phyloP scores from a whole-genome alignment of 2,329 filamentous ascomycete species.

The Aspergillus sp. region DNA sequence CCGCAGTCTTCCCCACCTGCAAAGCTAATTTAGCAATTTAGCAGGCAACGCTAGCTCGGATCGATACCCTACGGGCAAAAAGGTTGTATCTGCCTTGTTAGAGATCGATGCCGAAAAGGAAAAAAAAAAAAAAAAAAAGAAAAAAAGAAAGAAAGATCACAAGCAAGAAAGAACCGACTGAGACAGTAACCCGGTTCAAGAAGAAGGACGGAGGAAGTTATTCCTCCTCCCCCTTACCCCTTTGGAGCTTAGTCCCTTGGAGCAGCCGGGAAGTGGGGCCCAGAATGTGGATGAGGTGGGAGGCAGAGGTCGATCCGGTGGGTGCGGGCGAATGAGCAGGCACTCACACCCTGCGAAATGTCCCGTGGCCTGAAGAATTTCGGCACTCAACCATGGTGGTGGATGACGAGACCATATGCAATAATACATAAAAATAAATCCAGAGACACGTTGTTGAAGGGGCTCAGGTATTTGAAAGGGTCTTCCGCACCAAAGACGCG shows the following conservation, averaged over 20 bases:
- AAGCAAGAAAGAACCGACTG: too few species aligned
- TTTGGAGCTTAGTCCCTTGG: conserved; percentile 1
- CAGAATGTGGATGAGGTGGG: conserved; percentile 4
- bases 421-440: background rate
- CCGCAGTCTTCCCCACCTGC: conserved; percentile 8
- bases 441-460: conserved; percentile 12
- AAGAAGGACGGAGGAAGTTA: too few species aligned
- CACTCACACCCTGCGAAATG: conserved; percentile 11
- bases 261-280: conserved; percentile 18
- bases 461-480: conserved; percentile 7
- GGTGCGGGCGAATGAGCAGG: conserved; percentile 1
- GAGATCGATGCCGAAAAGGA: background rate
- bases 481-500: conserved; percentile 1
- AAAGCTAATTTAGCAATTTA: background rate
- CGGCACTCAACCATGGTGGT: conserved; percentile 4
- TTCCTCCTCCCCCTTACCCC: background rate
- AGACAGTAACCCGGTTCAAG: too few species aligned
- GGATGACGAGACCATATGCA: background rate
- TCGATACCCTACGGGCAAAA: conserved; percentile 2
- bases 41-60: background rate
- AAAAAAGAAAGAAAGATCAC: background rate
- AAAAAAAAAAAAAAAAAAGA: background rate
- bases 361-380: conserved; percentile 17
- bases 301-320: conserved; percentile 11
- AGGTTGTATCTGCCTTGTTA: conserved; percentile 5